Percentiles rank a stretch among this genome's conserved stretches.
These are phyloP conservation scores for Gelatoporia subvermispora DNA, from an alignment of 768 basidiomycete genomes.

Conservation along the genomic window DNA sequence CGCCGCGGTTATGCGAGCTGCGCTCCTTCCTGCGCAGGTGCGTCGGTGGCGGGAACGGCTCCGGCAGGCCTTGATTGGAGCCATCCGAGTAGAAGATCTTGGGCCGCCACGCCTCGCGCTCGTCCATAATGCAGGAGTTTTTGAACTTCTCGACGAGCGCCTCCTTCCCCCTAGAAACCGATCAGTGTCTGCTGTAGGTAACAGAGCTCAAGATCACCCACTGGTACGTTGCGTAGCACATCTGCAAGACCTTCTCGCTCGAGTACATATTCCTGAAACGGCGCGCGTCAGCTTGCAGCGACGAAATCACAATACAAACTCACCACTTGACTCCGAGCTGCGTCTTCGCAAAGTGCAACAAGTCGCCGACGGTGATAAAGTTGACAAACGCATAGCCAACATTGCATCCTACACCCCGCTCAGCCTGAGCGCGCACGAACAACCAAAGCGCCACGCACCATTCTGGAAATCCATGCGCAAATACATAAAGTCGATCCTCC, in stretches of 20 bases:
- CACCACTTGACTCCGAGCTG: conserved; percentile 81
- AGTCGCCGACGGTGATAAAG: conserved; percentile 74
- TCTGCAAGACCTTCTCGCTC: conserved; percentile 85
- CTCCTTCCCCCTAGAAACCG: conserved; percentile 67
- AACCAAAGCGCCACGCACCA: conserved; percentile 36
- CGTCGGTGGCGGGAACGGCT: conserved; percentile 80
- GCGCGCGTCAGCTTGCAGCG: neutral
- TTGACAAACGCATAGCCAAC: conserved; percentile 88
- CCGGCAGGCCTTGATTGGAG: conserved; percentile 63
- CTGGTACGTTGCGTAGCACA: conserved; percentile 94
- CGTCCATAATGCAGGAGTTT: conserved; percentile 88
- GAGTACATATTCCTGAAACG: conserved; percentile 80
- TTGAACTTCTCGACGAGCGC: conserved; percentile 90
- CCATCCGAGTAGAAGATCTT: conserved; percentile 82
- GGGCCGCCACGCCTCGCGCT: conserved; percentile 76
- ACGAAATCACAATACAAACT: conserved; percentile 14
- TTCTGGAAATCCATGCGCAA: conserved; percentile 83
- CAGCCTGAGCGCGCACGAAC: neutral
- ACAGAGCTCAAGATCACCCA: conserved; percentile 32
- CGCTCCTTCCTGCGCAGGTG: conserved; percentile 79
- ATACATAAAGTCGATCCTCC: conserved; percentile 83
- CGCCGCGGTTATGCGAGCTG: conserved; percentile 74
- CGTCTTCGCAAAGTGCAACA: conserved; percentile 68
- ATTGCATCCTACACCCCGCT: conserved; percentile 52
- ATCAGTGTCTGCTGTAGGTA: too few relatives aligned